These are phyloP conservation scores for Hyaloscypha finlandica DNA, from an alignment of 495 filamentous ascomycete species.

Conservation along the genomic window DNA sequence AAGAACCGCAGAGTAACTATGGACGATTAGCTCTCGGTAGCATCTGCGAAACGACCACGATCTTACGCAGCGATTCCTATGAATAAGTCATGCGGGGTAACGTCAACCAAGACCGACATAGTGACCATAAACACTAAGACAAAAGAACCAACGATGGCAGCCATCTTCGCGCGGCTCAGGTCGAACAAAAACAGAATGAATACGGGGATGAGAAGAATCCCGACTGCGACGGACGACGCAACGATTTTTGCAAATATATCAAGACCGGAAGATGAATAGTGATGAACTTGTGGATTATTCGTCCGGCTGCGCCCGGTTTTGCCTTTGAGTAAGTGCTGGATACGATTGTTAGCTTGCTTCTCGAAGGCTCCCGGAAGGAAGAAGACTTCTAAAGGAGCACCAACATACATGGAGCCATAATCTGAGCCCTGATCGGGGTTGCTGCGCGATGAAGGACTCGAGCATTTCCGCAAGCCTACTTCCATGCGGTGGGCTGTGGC, in stretches of 20 bases:
- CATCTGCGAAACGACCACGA: background rate
- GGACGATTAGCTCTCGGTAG: background rate
- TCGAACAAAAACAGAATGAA: constrained; percentile 4
- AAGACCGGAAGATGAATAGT: background rate
- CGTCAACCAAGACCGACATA: background rate
- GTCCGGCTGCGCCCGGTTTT: background rate
- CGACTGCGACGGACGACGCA: background rate
- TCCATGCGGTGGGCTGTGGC: background rate
- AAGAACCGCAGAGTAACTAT: constrained; percentile 7
- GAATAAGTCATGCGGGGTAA: constrained; percentile 7
- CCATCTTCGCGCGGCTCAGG: background rate
- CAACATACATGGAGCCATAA: background rate
- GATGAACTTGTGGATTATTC: background rate
- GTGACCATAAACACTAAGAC: background rate
- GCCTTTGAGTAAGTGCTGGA: background rate
- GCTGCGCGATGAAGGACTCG: background rate
- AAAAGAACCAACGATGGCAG: constrained; percentile 9
- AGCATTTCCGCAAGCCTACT: background rate
- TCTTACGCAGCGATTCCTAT: constrained; percentile 7
- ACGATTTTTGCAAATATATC: background rate
- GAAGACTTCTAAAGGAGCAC: background rate
- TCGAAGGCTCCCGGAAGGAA: background rate
- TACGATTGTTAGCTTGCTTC: background rate
- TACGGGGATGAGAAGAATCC: constrained; percentile 9
- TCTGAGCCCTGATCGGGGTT: background rate